Evolutionary conservation across 306 rosid genomes (phyloP), one percentile per base, ranked within the genome.

Genomic region (Vigna reflexopilosa): DNA sequence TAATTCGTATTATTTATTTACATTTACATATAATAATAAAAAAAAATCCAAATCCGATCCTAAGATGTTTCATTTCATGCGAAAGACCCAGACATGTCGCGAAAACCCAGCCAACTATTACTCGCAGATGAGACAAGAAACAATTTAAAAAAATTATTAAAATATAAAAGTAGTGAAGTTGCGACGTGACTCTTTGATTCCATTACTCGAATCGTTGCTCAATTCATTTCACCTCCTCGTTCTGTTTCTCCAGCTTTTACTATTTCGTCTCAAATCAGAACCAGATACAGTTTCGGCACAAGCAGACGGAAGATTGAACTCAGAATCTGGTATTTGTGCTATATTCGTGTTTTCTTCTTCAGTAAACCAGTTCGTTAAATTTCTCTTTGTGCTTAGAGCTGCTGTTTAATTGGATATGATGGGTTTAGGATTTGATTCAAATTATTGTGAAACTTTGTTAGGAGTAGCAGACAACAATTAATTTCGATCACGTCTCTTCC

Each of bases 111-210:
- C 87, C 56, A 63, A 65, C 51, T 56, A 72, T 48, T 68, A 20
- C 85, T 54, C 55, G 9, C 80, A 82, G 75, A 88, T 85, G 80
- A 92, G 83, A 85, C 86, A 77, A 75, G 5, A 52, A 75, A 55
- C 42, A 9, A 77, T 17, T 45, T 28, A 45, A 13, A 57, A 4
- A 7, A 3, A 63, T 6, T 24, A 75, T 24, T 10, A 44, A 64
- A 80, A 40, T 26, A 1, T 26, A 1, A 73, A 71, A 50, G 14
- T 20, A 66, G 85, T 19, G 56, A 72, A 73, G 76, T 83, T 59
- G 51, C 80, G 86, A 67, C 73, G 5, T 72, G 38, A 69, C 72
- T 48, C 15, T 32, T 30, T 61, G 63, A 19, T 75, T 64, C 80
- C 61, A 1, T 38, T 7, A 26, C 68, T 66, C 32, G 4, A 2